Base-by-base conservation (phyloP, 2,329 filamentous ascomycete species). In the Xylaria multiplex region DNA sequence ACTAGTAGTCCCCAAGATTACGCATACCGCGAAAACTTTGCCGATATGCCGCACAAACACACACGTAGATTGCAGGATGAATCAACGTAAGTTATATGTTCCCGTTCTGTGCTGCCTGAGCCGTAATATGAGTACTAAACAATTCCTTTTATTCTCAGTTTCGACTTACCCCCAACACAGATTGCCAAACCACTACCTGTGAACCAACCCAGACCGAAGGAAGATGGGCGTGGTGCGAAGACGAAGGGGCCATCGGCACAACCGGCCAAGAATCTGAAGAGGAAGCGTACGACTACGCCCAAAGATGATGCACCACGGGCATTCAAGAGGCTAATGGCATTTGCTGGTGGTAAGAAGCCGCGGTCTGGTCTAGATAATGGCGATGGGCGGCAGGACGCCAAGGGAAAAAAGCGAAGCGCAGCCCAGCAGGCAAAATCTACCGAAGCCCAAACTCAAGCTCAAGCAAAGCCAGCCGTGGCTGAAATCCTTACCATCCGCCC, bases 231-330 rank as follows among this genome's bases (percentile, higher is more conserved):
- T 35, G 58, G 58, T 3, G 40, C 35, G n/a, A 70, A 68, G 45
- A 11, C 37, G 67, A 73, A 67, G 66, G 73, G 69, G 50, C 59
- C 62, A 40, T 65, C 48, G 7, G 54, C 16, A 5, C 48, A 72
- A 64, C 77, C 72, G 48, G 77, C 70, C 74, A 87, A 81, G 73
- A 83, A 79, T 76, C 68, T 74, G 56, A 84, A 85, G 72, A 81
- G 80, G 80, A 89, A 84, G 80, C 77, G 80, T 65, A 77, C 77
- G 40, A 74, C 69, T 50, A 73, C 77, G 57, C 78, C 77, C 35
- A 82, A 86, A 45, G 90, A 97, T 77, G 96, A 98, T 80, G 94
- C 92, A 1, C 96, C 96, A 0, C 91, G 93, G 71, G 93, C 91
- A 1, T 99, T 99, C 79, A 88, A 88, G 68, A 89, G 93, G 13